Base-by-base conservation (phyloP, 345 rosid genomes). In the Euphorbia pulcherrima region DNA sequence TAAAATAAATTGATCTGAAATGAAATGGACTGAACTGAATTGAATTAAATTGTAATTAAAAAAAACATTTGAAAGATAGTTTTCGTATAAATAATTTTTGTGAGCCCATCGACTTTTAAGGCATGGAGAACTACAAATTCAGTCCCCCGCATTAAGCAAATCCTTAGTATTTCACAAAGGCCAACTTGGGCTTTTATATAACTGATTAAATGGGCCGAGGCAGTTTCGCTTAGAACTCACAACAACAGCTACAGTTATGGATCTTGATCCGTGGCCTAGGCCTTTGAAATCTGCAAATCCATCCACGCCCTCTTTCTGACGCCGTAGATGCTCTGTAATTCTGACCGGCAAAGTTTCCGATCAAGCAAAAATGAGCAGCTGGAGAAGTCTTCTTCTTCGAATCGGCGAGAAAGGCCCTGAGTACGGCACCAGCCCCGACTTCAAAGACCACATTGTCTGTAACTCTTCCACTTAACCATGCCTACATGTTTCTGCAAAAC, bases 391-490 rank as follows among this genome's bases (percentile, higher is more conserved):
- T 67, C 89, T 94, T 68, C 91, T 89, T 26, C 92, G 96, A 74
- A 85, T 91, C 71, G 97, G 99, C 55, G 97, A 94, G 77, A 89
- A 87, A 67, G 84, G 86, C 64, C 80, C 93, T 20, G 97, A 94
- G 69, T 94, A 89, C 64, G 86, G 84, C 75, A 74, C 79, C 68
- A 81, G 79, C 75, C 73, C 88, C 77, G 97, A 91, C 79, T 77
- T 77, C 78, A 91, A 89, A 81, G 97, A 87, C 33, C 97, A 88
- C 82, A 82, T 88, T 68, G 97, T 94, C 23, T 67, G 87, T 81
- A 50, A 29, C 44, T n/a, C 58, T 64, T 51, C 48, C 5, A 46
- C 23, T 30, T 13, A 18, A 1, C 37, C 37, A 29, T 2, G 0
- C 12, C 23, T 10, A 6, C n/a, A 0, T 63, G 30, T 46, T 0